Conservation (phyloP, 2,329 filamentous ascomycete genomes). For the Coniochaeta sp. region DNA sequence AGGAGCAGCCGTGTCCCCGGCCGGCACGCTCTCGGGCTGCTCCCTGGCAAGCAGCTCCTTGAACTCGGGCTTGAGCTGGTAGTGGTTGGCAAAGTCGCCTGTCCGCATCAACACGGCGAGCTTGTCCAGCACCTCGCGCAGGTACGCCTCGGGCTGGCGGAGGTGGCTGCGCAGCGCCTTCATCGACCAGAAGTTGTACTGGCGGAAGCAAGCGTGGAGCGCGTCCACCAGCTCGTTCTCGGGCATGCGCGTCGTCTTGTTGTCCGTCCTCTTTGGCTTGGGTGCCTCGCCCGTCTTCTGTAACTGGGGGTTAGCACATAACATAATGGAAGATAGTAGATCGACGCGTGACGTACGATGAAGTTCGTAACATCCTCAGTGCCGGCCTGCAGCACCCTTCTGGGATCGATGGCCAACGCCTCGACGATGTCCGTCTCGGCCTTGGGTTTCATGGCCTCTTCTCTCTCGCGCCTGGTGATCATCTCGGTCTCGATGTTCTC, state of each 20-base stretch:
- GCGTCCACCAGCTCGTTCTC: conserved; percentile 81
- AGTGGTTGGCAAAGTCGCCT: conserved; percentile 79
- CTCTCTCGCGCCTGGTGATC: conserved; percentile 51
- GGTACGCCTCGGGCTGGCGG: conserved; percentile 86
- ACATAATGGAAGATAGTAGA: too few relatives aligned
- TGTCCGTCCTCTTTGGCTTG: conserved; percentile 59
- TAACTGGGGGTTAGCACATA: conserved; percentile 7
- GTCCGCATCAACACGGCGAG: conserved; percentile 77
- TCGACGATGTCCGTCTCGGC: conserved; percentile 46
- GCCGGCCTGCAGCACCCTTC: conserved; percentile 53
- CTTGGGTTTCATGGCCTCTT: conserved; percentile 54
- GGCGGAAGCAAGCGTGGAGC: conserved; percentile 75
- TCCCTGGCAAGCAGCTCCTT: conserved; percentile 33
- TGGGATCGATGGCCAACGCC: conserved; percentile 37
- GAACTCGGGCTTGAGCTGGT: conserved; percentile 71
- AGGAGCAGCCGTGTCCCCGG: conserved; percentile 11
- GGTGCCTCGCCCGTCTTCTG: conserved; percentile 47
- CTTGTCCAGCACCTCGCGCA: conserved; percentile 77
- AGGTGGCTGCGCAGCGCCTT: conserved; percentile 71
- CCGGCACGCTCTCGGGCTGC: conserved; percentile 24
- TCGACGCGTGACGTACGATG: conserved; percentile 57
- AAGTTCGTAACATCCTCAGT: conserved; percentile 42
- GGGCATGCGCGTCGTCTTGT: conserved; percentile 86
- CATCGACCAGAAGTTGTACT: conserved; percentile 92
- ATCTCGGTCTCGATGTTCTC: conserved; percentile 63